Evolutionary conservation across 2,329 filamentous ascomycete species (phyloP).

Genomic region (Colletotrichum eleusines): DNA sequence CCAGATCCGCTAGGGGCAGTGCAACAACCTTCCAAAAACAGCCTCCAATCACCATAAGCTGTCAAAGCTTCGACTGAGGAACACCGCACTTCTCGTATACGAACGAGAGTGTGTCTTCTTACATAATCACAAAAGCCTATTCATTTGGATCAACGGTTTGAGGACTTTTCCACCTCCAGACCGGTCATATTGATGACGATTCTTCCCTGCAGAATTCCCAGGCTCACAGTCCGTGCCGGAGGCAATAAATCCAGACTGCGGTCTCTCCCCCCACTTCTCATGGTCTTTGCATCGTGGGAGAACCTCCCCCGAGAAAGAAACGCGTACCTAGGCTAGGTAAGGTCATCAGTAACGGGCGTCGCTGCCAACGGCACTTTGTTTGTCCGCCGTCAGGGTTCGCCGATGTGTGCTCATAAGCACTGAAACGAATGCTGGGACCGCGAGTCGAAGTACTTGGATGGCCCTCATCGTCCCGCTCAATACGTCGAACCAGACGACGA

Average conservation of each 20-base stretch:
- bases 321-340: background rate
- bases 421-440: conserved; percentile 48
- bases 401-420: background rate
- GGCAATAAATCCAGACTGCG: background rate
- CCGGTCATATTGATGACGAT: background rate
- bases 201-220: background rate
- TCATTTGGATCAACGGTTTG: background rate
- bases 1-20: background rate
- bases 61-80: background rate
- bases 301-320: background rate
- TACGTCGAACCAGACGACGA: conserved; percentile 53
- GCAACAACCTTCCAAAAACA: background rate
- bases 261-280: no score
- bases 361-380: no score
- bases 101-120: background rate
- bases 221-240: background rate
- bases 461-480: conserved; percentile 58
- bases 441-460: conserved; percentile 59
- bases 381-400: background rate
- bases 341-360: background rate
- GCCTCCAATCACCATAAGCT: background rate
- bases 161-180: no score
- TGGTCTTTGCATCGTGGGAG: background rate
- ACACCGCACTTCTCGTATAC: background rate
- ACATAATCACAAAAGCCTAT: background rate